Percentiles rank a stretch among this genome's conserved stretches.
These are phyloP conservation scores for Euphorbia pulcherrima DNA, from an alignment of 345 rosid genomes.

Conservation along the genomic window DNA sequence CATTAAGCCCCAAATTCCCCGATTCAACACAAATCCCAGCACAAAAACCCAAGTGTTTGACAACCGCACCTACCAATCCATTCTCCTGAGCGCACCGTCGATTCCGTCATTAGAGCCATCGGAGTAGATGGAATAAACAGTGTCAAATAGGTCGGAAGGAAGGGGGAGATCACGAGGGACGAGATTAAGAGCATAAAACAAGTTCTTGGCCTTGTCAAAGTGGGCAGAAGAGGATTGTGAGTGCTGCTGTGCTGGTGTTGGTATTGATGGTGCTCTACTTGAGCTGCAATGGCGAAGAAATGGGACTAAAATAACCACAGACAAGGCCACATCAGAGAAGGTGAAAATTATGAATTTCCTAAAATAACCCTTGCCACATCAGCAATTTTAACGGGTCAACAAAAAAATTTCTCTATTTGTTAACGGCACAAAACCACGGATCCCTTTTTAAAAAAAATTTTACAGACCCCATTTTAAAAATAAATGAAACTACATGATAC, in stretches of 20 bases:
- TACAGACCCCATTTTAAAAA: no score
- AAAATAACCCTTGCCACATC: no score
- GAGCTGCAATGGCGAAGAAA: conserved; percentile 87
- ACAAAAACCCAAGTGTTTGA: conserved; percentile 18
- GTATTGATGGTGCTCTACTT: conserved; percentile 39
- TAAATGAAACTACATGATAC: no score
- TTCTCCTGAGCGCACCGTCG: conserved; percentile 15
- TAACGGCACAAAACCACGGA: no score
- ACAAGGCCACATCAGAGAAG: no score
- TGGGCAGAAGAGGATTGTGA: conserved; percentile 28
- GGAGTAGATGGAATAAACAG: conserved; percentile 67
- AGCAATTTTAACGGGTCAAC: no score
- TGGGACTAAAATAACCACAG: no score
- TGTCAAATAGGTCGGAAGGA: conserved; percentile 58
- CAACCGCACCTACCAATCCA: conserved; percentile 40
- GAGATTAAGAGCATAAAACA: conserved; percentile 76
- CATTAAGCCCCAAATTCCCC: not conserved
- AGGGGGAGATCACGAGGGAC: conserved; percentile 90
- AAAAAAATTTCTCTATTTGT: no score
- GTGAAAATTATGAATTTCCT: no score
- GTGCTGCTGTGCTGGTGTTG: conserved; percentile 20
- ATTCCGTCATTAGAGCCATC: conserved; percentile 22
- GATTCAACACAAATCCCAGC: conserved; percentile 1
- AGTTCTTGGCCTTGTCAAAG: conserved; percentile 55
- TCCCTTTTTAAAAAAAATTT: no score